Evolutionary conservation across 139 green algal genomes (phyloP).

Genomic region (Coelastrella sp.): DNA sequence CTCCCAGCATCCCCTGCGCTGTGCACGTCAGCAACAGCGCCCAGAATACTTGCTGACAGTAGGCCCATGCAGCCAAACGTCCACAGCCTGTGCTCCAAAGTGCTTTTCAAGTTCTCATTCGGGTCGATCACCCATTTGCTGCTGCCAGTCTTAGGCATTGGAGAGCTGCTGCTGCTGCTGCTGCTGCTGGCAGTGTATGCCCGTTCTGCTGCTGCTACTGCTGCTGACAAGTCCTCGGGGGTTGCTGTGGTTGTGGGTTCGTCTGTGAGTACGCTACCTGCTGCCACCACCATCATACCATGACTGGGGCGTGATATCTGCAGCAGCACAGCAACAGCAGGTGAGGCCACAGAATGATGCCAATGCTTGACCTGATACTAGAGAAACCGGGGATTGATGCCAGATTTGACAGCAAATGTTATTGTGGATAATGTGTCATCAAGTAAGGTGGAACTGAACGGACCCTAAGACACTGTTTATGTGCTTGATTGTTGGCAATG

Average conservation of each 20-base stretch:
- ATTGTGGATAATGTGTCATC: too few relatives aligned
- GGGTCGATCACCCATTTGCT: constrained; percentile 70
- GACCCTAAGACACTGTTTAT: too few relatives aligned
- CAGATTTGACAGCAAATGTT: too few relatives aligned
- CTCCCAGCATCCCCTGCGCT: constrained; percentile 12
- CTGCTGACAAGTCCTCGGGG: background rate
- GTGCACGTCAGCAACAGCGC: constrained; percentile 46
- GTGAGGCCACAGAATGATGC: background rate
- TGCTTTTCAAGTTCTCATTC: constrained; percentile 62
- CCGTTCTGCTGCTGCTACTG: constrained; percentile 21
- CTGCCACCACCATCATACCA: background rate
- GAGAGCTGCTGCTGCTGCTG: constrained; percentile 17
- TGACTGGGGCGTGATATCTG: constrained; percentile 14
- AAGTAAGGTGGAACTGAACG: too few relatives aligned
- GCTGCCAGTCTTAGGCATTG: background rate
- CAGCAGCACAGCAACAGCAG: background rate
- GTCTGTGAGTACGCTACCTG: constrained; percentile 12
- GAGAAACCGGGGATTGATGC: too few relatives aligned
- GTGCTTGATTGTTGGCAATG: too few relatives aligned
- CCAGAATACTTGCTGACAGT: constrained; percentile 54
- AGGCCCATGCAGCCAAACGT: constrained; percentile 65
- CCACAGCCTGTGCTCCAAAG: constrained; percentile 63
- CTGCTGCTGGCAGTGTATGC: constrained; percentile 15
- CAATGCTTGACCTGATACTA: too few relatives aligned
- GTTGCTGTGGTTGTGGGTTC: background rate